Evolutionary conservation across 305 asterid species (phyloP), one percentile per base, ranked within the genome.

Genomic region (Andrographis paniculata): DNA sequence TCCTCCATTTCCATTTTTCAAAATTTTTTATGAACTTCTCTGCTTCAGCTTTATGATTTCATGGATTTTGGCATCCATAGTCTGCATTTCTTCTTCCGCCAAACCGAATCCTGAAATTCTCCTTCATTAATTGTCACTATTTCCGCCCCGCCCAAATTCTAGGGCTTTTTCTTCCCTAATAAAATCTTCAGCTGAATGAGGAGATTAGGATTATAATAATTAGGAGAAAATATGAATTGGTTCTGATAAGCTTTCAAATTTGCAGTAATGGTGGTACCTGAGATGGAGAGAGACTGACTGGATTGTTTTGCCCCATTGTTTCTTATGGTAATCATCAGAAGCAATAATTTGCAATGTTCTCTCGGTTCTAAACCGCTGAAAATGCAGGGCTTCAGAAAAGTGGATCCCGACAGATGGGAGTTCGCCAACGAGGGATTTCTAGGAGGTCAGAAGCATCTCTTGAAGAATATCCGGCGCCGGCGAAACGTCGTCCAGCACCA

Each of bases 381-480:
- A 33, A 33, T 33, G 38, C 87, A 88, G 97, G 97, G 97, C 17
- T 88, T 88, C 39, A 69, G 82, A 52, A 88, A 88, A 65, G 93
- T 88, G 35, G 94, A 88, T 66, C 87, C 95, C 0, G 97, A 84
- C 18, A 67, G 83, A 64, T 88, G 95, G 94, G 95, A 88, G 49
- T 88, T 88, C 42, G 97, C 97, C 0, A 79, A 81, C 42, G 94
- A 73, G 69, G 92, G 95, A 1, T 88, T 84, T 42, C 64, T 88
- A 20, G 82, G 84, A 20, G 97, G 97, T 8, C 94, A 88, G 52
- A 88, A 67, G 73, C 95, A 88, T 67, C 93, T 88, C 43, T 55
- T 88, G 59, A 84, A 70, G 68, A 82, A 76, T 16, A 84, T 88
- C 53, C 79, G 69, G 51, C 63, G 97, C 56, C 77, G 84, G 59